Percentiles rank a stretch among this genome's conserved stretches.
Evolutionary conservation across 441 rosid species (phyloP).

Genomic region (Melastoma candidum): DNA sequence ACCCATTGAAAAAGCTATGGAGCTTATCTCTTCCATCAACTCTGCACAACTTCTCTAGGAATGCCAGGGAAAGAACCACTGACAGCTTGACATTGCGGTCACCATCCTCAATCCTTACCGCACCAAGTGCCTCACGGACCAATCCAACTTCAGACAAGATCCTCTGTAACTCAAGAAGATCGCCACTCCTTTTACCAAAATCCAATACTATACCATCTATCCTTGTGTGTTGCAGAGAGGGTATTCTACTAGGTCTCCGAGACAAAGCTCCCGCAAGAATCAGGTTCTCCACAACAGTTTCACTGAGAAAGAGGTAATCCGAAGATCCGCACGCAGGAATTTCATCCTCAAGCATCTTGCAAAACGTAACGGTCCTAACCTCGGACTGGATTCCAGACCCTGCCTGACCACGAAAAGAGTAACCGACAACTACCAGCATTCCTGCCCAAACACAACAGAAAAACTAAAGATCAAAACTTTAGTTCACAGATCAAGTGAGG

Average conservation of each 20-base stretch:
- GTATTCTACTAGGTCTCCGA: constrained; percentile 22
- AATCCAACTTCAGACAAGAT: constrained; percentile 25
- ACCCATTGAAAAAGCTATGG: constrained; percentile 17
- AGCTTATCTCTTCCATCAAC: constrained; percentile 13
- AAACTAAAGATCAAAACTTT: neutral
- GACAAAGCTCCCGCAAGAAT: constrained; percentile 23
- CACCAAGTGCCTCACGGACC: constrained; percentile 21
- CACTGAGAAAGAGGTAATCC: constrained; percentile 28
- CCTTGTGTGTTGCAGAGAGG: constrained; percentile 18
- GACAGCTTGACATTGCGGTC: constrained; percentile 24
- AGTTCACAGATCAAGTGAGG: neutral
- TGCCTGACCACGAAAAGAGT: constrained; percentile 20
- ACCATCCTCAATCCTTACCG: constrained; percentile 6
- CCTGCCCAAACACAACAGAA: constrained; percentile 19
- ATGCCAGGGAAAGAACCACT: constrained; percentile 27
- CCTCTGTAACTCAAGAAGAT: constrained; percentile 17
- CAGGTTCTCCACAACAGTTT: constrained; percentile 19
- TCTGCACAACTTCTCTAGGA: constrained; percentile 25
- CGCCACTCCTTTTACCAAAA: constrained; percentile 1
- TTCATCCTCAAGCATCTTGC: constrained; percentile 20
- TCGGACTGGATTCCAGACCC: constrained; percentile 15
- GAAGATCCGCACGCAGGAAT: constrained; percentile 16
- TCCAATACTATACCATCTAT: constrained; percentile 24
- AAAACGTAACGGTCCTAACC: constrained; percentile 15
- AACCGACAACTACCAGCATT: constrained; percentile 23